Conservation (phyloP, 1,139 yeast genomes). For the Yamadazyma taylorii region DNA sequence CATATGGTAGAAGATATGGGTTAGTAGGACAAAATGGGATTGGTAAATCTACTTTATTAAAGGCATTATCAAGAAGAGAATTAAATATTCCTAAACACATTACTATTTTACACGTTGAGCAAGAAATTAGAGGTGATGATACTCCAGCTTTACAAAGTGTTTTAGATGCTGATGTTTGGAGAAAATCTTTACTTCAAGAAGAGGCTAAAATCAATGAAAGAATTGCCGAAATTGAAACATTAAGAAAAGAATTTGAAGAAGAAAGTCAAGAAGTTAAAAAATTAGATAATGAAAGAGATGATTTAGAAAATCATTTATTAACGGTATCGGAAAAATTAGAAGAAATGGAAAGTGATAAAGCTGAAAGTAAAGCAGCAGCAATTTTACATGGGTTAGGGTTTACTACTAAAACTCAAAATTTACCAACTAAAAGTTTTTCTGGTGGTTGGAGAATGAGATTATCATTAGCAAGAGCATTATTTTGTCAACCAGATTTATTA, state of each 20-base stretch:
- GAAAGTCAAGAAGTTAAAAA: constrained; percentile 77
- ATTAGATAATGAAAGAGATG: constrained; percentile 86
- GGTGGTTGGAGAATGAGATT: constrained; percentile 99
- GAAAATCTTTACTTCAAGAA: constrained; percentile 81
- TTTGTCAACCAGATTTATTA: constrained; percentile 93
- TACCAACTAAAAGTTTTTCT: constrained; percentile 86
- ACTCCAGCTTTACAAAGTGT: constrained; percentile 89
- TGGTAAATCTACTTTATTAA: constrained; percentile 91
- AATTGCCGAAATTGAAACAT: constrained; percentile 67
- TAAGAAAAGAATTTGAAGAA: constrained; percentile 74
- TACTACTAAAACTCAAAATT: constrained; percentile 79
- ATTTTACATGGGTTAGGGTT: constrained; percentile 91
- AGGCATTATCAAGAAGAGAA: constrained; percentile 93
- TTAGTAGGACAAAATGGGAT: constrained; percentile 98
- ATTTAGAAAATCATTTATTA: constrained; percentile 72
- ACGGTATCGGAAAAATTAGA: constrained; percentile 79
- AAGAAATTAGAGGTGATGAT: constrained; percentile 93
- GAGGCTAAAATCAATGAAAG: constrained; percentile 75
- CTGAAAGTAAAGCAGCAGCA: constrained; percentile 97
- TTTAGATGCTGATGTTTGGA: constrained; percentile 98
- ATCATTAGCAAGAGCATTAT: constrained; percentile 95
- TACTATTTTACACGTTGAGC: constrained; percentile 94
- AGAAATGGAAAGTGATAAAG: constrained; percentile 96
- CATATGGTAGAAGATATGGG: constrained; percentile 95
- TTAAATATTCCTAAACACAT: constrained; percentile 91